phyloP scores from a whole-genome alignment of 768 basidiomycete genomes.

The Hericium coralloides region DNA sequence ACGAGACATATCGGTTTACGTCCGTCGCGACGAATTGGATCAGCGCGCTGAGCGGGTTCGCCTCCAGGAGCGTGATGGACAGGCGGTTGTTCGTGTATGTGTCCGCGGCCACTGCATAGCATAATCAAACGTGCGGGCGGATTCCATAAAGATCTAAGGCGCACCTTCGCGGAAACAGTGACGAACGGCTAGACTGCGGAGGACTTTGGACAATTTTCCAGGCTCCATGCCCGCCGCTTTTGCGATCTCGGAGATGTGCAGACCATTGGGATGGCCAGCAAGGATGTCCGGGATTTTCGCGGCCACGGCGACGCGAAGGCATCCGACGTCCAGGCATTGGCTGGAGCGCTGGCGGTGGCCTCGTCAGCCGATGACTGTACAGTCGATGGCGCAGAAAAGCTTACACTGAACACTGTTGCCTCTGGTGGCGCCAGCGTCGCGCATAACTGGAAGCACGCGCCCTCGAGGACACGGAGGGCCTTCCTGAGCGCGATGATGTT shows the following conservation, averaged over 20 bases:
- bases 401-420: neutral
- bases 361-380: neutral
- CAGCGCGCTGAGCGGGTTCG: neutral
- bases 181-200: slow-evolving; percentile 22
- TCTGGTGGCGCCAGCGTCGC: neutral
- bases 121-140: no score
- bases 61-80: slow-evolving; percentile 19
- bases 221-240: slow-evolving; percentile 17
- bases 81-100: slow-evolving; percentile 27
- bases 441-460: slow-evolving; percentile 1
- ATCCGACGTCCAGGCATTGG: slow-evolving; percentile 19
- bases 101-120: slow-evolving; percentile 7
- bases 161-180: slow-evolving; percentile 25
- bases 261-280: slow-evolving; percentile 18
- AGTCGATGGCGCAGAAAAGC: neutral
- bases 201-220: slow-evolving; percentile 21
- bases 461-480: neutral
- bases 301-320: slow-evolving; percentile 17
- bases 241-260: slow-evolving; percentile 20
- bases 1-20: neutral
- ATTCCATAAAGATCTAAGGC: neutral
- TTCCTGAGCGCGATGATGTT: neutral
- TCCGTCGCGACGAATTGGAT: neutral
- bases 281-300: slow-evolving; percentile 21
- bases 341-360: neutral